Conservation (phyloP, 352 stramenopile genomes). For the Hyaloperonospora arabidopsidis region DNA sequence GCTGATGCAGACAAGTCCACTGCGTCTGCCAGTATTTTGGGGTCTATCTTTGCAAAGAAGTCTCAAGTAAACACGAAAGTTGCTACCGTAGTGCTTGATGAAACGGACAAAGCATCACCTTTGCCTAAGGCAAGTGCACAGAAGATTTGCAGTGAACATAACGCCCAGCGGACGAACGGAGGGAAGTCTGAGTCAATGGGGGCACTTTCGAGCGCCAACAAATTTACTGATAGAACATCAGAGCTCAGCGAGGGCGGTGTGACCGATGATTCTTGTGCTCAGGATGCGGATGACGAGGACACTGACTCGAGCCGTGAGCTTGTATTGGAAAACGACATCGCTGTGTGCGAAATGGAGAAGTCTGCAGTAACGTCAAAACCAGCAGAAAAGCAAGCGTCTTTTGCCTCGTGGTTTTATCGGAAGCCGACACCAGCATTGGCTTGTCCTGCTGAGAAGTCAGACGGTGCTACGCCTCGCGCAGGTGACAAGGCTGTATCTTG, state of each 20-base stretch:
- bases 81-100: constrained; percentile 6
- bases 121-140: constrained; percentile 21
- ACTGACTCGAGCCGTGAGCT: constrained; percentile 19
- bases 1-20: not conserved
- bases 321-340: constrained; percentile 15
- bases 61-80: constrained; percentile 2
- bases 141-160: constrained; percentile 6
- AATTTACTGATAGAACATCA: constrained; percentile 7
- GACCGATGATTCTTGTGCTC: constrained; percentile 13
- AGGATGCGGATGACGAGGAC: constrained; percentile 28
- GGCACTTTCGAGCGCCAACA: constrained; percentile 10
- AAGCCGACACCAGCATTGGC: constrained; percentile 9
- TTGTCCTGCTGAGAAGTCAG: constrained; percentile 1
- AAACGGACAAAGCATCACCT: constrained; percentile 8
- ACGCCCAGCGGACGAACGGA: constrained; percentile 21
- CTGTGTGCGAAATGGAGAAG: constrained; percentile 12
- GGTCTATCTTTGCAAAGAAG: constrained; percentile 25
- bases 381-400: constrained; percentile 15
- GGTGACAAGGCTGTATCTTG: not conserved
- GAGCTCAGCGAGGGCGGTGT: constrained; percentile 10
- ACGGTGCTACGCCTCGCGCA: not conserved
- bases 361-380: constrained; percentile 8
- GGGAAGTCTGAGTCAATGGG: constrained; percentile 21
- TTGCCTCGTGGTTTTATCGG: constrained; percentile 31
- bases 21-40: constrained; percentile 20